Percentiles rank a stretch among this genome's conserved stretches.
These are phyloP conservation scores for Hemisphaericaspora xylofermentans DNA, from an alignment of 1,139 yeast species.

Conservation along the genomic window DNA sequence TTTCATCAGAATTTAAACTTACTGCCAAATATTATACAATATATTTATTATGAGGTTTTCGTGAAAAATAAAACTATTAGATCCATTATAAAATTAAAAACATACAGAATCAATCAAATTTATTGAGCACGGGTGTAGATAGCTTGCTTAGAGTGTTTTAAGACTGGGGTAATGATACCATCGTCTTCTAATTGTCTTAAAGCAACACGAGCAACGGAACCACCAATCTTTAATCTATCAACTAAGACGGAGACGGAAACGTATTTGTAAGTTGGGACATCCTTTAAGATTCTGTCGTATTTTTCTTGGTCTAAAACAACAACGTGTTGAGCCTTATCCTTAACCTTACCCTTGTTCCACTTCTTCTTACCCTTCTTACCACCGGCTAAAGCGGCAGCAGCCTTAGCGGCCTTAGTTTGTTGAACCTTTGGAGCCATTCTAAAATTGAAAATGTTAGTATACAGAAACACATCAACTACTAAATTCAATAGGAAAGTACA, in stretches of 20 bases:
- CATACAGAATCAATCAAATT: constrained; percentile 11
- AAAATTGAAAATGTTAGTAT: constrained; percentile 34
- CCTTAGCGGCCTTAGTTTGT: constrained; percentile 99
- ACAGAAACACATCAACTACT: no score
- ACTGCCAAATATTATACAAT: constrained; percentile 6
- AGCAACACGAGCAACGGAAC: constrained; percentile 98
- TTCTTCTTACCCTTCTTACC: constrained; percentile 99
- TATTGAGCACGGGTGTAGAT: constrained; percentile 82
- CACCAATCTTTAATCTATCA: constrained; percentile 99
- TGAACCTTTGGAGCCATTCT: constrained; percentile 99
- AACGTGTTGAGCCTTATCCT: constrained; percentile 99
- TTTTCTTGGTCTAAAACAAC: constrained; percentile 97
- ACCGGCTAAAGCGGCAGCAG: constrained; percentile 99
- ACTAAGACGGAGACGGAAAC: constrained; percentile 97
- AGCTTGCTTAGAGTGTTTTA: constrained; percentile 94
- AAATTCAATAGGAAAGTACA: no score
- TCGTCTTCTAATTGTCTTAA: constrained; percentile 92
- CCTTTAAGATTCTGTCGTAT: constrained; percentile 99
- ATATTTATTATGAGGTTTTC: constrained; percentile 9
- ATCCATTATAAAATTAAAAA: constrained; percentile 7
- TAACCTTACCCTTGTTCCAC: constrained; percentile 99
- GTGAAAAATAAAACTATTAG: constrained; percentile 3
- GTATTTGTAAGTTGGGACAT: constrained; percentile 98
- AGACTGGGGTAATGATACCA: constrained; percentile 93
- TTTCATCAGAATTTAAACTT: background rate